Evolutionary conservation across 2,329 filamentous ascomycete genomes (phyloP).

Genomic region (Boeremia exigua): DNA sequence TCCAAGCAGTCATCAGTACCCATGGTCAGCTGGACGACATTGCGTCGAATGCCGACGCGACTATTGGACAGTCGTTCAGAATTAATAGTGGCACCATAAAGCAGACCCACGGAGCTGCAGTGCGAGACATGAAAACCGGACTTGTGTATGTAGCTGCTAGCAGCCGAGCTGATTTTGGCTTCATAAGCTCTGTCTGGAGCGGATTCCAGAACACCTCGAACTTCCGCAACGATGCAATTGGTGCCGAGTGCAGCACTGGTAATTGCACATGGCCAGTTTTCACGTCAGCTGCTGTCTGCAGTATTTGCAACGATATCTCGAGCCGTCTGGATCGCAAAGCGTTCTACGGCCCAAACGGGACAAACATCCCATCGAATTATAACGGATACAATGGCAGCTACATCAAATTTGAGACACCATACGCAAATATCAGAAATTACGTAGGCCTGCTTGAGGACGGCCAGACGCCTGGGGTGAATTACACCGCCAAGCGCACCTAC

Average conservation of each 20-base stretch:
- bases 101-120: neutral
- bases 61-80: neutral
- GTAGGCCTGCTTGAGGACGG: neutral
- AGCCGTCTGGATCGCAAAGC: neutral
- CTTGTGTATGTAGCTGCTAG: neutral
- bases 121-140: neutral
- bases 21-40: constrained; percentile 3
- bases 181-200: constrained; percentile 14
- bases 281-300: constrained; percentile 15
- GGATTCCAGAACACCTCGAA: constrained; percentile 10
- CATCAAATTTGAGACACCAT: neutral
- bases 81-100: neutral
- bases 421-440: constrained; percentile 1
- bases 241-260: constrained; percentile 6
- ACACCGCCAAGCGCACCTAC: neutral
- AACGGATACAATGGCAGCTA: neutral
- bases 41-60: neutral
- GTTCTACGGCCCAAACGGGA: neutral
- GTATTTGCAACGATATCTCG: constrained; percentile 12
- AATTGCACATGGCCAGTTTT: constrained; percentile 18
- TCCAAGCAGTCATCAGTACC: constrained; percentile 9
- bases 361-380: neutral
- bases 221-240: neutral
- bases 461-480: neutral
- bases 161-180: constrained; percentile 16